A percentile compares a stretch with the other conserved stretches of the same genome.
phyloP scores from a whole-genome alignment of 164 flowering plant genomes.

The Vitis amurensis region DNA sequence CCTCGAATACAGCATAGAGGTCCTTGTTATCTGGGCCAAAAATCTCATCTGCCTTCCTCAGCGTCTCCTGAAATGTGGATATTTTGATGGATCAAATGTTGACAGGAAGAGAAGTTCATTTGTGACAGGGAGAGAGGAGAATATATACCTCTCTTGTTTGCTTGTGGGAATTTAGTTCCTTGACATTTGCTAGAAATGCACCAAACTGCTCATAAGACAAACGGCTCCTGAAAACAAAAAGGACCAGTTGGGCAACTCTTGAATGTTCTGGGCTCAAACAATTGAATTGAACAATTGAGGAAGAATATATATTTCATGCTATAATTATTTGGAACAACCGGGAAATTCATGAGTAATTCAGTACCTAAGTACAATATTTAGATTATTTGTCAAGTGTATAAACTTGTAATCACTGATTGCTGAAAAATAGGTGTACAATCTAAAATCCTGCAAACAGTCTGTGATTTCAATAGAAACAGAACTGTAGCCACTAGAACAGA shows the following conservation, averaged over 20 bases:
- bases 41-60: conserved; percentile 80
- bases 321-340: too few species aligned
- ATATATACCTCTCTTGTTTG: conserved; percentile 73
- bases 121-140: background rate
- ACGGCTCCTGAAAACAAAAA: conserved; percentile 57
- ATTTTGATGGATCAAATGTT: too few species aligned
- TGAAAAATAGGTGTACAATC: too few species aligned
- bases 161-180: conserved; percentile 89
- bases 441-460: too few species aligned
- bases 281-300: too few species aligned
- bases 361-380: too few species aligned
- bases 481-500: too few species aligned
- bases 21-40: conserved; percentile 89
- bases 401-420: too few species aligned
- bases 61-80: conserved; percentile 63
- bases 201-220: conserved; percentile 92
- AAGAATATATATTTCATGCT: too few species aligned
- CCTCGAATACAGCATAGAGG: conserved; percentile 74
- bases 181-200: conserved; percentile 87
- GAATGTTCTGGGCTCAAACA: background rate
- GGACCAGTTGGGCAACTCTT: background rate
- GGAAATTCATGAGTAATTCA: too few species aligned
- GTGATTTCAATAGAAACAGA: too few species aligned
- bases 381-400: too few species aligned
- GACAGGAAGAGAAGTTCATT: background rate